These are phyloP conservation scores for Mariannaea sp. DNA, from an alignment of 2,329 filamentous ascomycete species.

Conservation along the genomic window DNA sequence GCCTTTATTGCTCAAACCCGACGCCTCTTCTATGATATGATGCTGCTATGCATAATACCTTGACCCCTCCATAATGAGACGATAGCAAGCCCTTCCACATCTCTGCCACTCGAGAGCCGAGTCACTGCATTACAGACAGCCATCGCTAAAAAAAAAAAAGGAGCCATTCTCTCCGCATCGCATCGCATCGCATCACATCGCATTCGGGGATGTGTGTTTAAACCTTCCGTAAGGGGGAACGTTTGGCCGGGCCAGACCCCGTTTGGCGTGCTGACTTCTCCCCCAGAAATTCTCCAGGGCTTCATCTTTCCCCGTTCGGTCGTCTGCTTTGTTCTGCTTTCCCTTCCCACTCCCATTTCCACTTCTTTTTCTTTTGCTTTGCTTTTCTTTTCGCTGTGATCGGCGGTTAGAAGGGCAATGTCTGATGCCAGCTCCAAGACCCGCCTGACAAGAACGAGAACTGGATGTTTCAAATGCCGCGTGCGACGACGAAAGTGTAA, in stretches of 20 bases:
- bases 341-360: slow-evolving; percentile 12
- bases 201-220: too few species aligned
- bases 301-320: slow-evolving; percentile 33
- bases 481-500: slow-evolving; percentile 54
- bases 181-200: too few species aligned
- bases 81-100: too few species aligned
- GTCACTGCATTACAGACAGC: too few species aligned
- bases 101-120: too few species aligned
- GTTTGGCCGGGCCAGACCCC: slow-evolving; percentile 14
- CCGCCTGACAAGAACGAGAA: slow-evolving; percentile 43
- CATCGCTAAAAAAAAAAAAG: neutral
- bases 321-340: neutral
- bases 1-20: slow-evolving; percentile 10
- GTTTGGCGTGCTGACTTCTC: neutral
- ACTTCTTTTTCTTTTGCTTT: slow-evolving; percentile 3
- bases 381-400: slow-evolving; percentile 9
- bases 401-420: slow-evolving; percentile 12
- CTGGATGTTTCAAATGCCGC: slow-evolving; percentile 55
- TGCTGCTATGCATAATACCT: slow-evolving; percentile 17
- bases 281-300: slow-evolving; percentile 20
- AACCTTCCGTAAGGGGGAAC: slow-evolving; percentile 23
- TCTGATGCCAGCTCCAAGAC: slow-evolving; percentile 28
- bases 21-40: too few species aligned
- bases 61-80: slow-evolving; percentile 20
- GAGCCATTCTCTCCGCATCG: slow-evolving; percentile 1